A percentile compares a stretch with the other conserved stretches of the same genome.
Conservation (phyloP, 2,329 filamentous ascomycete species). For the Epichloe coenophiala region DNA sequence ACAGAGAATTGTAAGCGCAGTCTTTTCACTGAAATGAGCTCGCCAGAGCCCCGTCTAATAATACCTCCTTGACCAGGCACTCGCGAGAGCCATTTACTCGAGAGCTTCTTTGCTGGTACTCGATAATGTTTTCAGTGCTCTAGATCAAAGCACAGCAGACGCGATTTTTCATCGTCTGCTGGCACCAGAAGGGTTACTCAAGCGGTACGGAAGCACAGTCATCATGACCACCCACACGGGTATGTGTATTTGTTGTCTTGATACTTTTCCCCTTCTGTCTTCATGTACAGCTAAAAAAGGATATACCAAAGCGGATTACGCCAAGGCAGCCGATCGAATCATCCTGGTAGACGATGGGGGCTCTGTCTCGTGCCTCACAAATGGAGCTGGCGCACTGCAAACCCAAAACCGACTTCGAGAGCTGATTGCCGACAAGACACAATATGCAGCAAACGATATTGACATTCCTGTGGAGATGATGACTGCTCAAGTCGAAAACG, state of each 20-base stretch:
- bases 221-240: conserved; percentile 5
- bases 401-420: not conserved
- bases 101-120: conserved; percentile 6
- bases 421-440: not conserved
- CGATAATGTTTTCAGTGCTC: conserved; percentile 2
- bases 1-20: conserved; percentile 16
- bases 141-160: conserved; percentile 2
- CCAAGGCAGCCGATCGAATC: not conserved
- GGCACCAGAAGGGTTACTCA: not conserved
- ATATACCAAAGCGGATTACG: not conserved
- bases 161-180: conserved; percentile 3
- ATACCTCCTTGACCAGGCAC: conserved; percentile 9
- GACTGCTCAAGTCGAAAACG: not conserved
- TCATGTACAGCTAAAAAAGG: not conserved
- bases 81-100: conserved; percentile 29
- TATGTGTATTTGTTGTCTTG: not conserved
- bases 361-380: not conserved
- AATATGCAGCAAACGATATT: not conserved
- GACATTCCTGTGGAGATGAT: not conserved
- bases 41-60: not conserved
- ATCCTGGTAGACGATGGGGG: not conserved
- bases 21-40: not conserved
- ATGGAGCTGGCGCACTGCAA: not conserved
- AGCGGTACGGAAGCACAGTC: conserved; percentile 1
- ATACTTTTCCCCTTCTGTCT: no score